Evolutionary conservation across 2,329 filamentous ascomycete species (phyloP), one percentile per base, ranked within the genome.

Genomic region (Fusarium poae): DNA sequence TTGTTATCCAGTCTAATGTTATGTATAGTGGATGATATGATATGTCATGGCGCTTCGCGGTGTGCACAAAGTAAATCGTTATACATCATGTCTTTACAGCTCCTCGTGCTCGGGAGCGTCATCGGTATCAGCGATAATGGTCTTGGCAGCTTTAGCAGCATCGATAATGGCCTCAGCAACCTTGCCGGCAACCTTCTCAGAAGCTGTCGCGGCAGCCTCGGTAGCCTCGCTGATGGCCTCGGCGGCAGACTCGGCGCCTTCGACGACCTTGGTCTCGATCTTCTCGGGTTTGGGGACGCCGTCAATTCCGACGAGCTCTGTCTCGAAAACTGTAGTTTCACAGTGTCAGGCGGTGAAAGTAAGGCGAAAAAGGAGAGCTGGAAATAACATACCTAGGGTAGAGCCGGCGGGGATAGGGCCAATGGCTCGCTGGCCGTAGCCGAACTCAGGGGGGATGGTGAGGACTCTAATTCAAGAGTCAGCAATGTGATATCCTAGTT

Each of bases 401-500:
- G 92, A 89, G 32, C 89, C 90, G 6, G 87, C 89, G 20, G 94
- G 94, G 76, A 98, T 98, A 23, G 94, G 93, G 2, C 94, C 94
- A 77, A 92, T 87, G 37, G 80, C 85, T 55, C 89, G 85, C 67
- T 91, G 83, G 51, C 96, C 96, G 80, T 98, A 99, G 48, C 89
- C 96, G 76, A 91, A 83, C 76, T 90, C 88, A 21, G 95, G 93
- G n/a, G 94, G 93, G 58, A 99, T 96, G 21, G 91, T 97, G 79
- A 99, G 82, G 57, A 88, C 95, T 73, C 91, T 87, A 62, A 61
- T 65, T 11, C 56, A 62, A 39, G 21, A 40, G 55, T 67, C 52
- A 75, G 53, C 51, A 65, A 61, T 35, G 20, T 37, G 13, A 20
- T 40, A 53, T 44, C 12, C 30, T 29, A 21, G 46, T 39, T 39